Percentiles rank a stretch among this genome's conserved stretches.
These are phyloP conservation scores for Thecaphora thlaspeos DNA, from an alignment of 1,284 basidiomycete genomes.

Conservation along the genomic window DNA sequence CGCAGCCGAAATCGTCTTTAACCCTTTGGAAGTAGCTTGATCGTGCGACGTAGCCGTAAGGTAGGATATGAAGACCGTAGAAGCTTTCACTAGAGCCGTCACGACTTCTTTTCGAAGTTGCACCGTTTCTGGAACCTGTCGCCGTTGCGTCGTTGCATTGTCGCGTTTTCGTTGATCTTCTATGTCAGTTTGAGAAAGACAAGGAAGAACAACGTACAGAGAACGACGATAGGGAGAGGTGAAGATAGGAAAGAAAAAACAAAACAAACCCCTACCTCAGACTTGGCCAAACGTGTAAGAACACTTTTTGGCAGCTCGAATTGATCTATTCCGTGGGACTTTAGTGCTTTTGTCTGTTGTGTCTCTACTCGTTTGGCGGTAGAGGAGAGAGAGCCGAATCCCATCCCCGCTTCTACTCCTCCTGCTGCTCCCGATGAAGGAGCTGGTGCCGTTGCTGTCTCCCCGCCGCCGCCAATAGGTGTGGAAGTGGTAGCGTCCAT, in stretches of 20 bases:
- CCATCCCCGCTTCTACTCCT: too few species aligned
- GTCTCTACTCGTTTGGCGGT: conserved; percentile 8
- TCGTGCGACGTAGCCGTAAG: conserved; percentile 75
- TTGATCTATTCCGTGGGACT: conserved; percentile 66
- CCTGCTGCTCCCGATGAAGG: too few species aligned
- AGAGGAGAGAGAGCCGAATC: too few species aligned
- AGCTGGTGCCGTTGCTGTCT: too few species aligned
- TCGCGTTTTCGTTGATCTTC: too few species aligned
- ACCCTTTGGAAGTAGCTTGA: conserved; percentile 75
- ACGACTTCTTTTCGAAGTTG: conserved; percentile 85
- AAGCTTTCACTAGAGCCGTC: conserved; percentile 75
- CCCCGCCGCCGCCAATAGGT: too few species aligned
- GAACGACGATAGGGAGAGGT: background rate
- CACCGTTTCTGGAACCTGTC: conserved; percentile 75
- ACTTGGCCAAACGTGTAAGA: conserved; percentile 79
- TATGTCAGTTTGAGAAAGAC: too few species aligned
- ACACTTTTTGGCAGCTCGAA: conserved; percentile 79
- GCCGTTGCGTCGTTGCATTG: too few species aligned
- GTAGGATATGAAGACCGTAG: conserved; percentile 88
- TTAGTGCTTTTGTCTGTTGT: conserved; percentile 21
- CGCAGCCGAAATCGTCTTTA: conserved; percentile 81
- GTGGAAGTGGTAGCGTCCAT: too few species aligned
- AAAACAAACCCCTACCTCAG: too few species aligned
- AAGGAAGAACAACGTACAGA: too few species aligned
- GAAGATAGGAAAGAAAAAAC: background rate